Conservation (phyloP, 2,329 filamentous ascomycete species). For the Diaporthe sp. region DNA sequence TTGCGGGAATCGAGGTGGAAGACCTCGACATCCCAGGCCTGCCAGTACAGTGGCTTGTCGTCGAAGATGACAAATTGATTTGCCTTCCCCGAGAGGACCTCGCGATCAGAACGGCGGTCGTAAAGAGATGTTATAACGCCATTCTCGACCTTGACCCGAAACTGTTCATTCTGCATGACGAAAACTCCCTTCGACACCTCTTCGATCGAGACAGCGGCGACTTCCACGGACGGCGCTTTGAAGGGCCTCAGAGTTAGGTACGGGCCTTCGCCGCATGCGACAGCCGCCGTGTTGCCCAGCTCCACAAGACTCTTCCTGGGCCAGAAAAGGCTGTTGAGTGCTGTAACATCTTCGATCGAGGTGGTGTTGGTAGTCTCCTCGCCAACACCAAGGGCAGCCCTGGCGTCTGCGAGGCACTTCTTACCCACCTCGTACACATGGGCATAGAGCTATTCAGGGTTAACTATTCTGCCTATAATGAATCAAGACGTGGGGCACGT, state of each 20-base stretch:
- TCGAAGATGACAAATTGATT: constrained; percentile 96
- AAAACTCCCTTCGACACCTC: constrained; percentile 72
- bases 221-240: constrained; percentile 54
- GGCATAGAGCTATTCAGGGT: constrained; percentile 72
- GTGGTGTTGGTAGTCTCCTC: constrained; percentile 47
- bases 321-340: constrained; percentile 91
- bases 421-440: constrained; percentile 83
- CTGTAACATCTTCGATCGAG: constrained; percentile 63
- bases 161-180: constrained; percentile 81
- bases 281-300: constrained; percentile 61
- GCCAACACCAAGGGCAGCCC: constrained; percentile 73
- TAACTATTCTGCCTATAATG: neutral
- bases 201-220: constrained; percentile 60
- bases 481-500: neutral
- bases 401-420: constrained; percentile 76
- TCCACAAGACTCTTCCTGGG: constrained; percentile 78
- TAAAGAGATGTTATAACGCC: constrained; percentile 88
- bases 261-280: constrained; percentile 67
- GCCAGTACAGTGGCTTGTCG: constrained; percentile 97
- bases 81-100: constrained; percentile 83
- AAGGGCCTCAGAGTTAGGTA: constrained; percentile 62
- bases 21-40: constrained; percentile 98
- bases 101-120: constrained; percentile 78
- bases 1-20: constrained; percentile 90
- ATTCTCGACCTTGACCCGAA: constrained; percentile 76